phyloP scores from a whole-genome alignment of 2,329 filamentous ascomycete genomes.

The Sporothrix pseudoabietina region DNA sequence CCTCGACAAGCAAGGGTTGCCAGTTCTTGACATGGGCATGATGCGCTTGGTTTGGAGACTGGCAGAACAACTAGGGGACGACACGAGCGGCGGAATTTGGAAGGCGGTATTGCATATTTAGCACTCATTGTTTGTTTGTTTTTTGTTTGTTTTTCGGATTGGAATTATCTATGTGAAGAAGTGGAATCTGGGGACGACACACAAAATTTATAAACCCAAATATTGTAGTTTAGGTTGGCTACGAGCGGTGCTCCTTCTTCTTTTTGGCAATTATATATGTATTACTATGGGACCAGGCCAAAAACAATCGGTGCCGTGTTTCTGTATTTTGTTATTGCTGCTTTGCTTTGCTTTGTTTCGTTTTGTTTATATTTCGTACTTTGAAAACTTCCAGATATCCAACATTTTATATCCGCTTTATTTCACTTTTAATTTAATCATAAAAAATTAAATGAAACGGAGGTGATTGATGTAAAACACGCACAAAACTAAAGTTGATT shows the following conservation, averaged over 20 bases:
- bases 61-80: background rate
- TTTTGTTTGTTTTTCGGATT: background rate
- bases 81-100: background rate
- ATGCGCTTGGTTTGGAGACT: background rate
- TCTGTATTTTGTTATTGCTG: background rate
- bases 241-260: background rate
- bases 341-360: background rate
- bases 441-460: background rate
- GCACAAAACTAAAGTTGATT: too few relatives aligned
- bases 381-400: background rate
- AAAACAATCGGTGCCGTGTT: too few relatives aligned
- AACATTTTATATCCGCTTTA: too few relatives aligned
- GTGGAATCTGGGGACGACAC: background rate
- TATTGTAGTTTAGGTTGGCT: background rate
- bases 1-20: background rate
- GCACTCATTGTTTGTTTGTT: constrained; percentile 17
- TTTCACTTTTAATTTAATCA: background rate
- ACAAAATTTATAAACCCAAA: background rate
- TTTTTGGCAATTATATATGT: background rate
- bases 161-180: background rate
- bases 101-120: background rate
- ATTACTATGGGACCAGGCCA: background rate
- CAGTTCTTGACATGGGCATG: background rate
- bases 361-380: background rate
- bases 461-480: too few relatives aligned